A percentile compares a stretch with the other conserved stretches of the same genome.
These are phyloP conservation scores for Neopestalotiopsis sp. DNA, from an alignment of 2,329 filamentous ascomycete species.

Conservation along the genomic window DNA sequence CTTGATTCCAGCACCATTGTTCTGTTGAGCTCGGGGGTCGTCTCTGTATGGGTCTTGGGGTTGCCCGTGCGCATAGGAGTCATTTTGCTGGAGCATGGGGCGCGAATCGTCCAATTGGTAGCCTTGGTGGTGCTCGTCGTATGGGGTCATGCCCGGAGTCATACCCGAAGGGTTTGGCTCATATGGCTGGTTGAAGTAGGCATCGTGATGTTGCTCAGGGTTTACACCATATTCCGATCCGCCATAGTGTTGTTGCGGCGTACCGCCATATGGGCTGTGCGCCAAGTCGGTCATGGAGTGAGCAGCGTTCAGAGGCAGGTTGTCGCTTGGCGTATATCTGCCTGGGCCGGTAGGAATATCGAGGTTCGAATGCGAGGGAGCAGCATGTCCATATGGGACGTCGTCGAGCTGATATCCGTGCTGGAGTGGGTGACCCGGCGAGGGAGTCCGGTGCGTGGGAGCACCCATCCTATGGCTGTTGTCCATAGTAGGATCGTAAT, in stretches of 20 bases:
- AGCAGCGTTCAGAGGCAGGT: slow-evolving; percentile 82
- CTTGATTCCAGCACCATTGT: slow-evolving; percentile 67
- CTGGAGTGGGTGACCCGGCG: slow-evolving; percentile 74
- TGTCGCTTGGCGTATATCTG: slow-evolving; percentile 70
- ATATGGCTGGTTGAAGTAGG: slow-evolving; percentile 85
- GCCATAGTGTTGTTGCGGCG: slow-evolving; percentile 47
- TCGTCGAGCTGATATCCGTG: slow-evolving; percentile 85
- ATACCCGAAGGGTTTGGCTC: slow-evolving; percentile 65
- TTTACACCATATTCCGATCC: slow-evolving; percentile 75
- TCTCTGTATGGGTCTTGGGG: slow-evolving; percentile 50
- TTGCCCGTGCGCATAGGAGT: slow-evolving; percentile 45
- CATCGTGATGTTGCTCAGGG: slow-evolving; percentile 85
- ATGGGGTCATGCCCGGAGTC: slow-evolving; percentile 51
- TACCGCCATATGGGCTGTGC: slow-evolving; percentile 50
- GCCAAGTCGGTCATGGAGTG: slow-evolving; percentile 58
- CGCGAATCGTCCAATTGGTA: slow-evolving; percentile 74
- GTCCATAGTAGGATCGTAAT: slow-evolving; percentile 66
- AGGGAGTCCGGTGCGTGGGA: slow-evolving; percentile 67
- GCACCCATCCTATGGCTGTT: slow-evolving; percentile 44
- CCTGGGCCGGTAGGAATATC: slow-evolving; percentile 71
- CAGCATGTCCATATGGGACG: slow-evolving; percentile 63
- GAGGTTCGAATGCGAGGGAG: slow-evolving; percentile 49
- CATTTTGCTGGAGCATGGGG: slow-evolving; percentile 76
- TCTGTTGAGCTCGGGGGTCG: slow-evolving; percentile 47
- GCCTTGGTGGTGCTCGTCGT: slow-evolving; percentile 63